These are phyloP conservation scores for Pseudogymnoascus sp. DNA, from an alignment of 2,329 filamentous ascomycete genomes.

Conservation along the genomic window DNA sequence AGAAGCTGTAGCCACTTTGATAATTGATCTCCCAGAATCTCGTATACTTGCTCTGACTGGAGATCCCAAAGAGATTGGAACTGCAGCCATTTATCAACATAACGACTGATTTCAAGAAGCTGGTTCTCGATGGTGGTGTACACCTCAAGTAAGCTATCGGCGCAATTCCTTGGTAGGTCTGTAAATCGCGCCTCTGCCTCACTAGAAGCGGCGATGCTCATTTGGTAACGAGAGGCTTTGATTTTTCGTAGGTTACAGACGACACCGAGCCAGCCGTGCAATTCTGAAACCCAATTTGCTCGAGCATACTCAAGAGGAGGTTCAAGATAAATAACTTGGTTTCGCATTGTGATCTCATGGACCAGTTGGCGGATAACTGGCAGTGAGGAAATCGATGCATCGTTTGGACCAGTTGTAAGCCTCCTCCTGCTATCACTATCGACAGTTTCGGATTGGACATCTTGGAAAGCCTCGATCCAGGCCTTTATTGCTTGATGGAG, in stretches of 20 bases:
- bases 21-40: constrained; percentile 81
- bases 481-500: constrained; percentile 74
- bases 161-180: constrained; percentile 75
- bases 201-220: constrained; percentile 63
- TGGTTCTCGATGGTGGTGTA: constrained; percentile 80
- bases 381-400: constrained; percentile 29
- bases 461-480: constrained; percentile 82
- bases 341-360: constrained; percentile 94
- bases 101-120: constrained; percentile 66
- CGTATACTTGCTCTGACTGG: constrained; percentile 90
- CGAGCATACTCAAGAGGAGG: constrained; percentile 86
- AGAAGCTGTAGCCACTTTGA: constrained; percentile 88
- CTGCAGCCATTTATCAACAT: constrained; percentile 96
- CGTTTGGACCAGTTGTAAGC: constrained; percentile 35
- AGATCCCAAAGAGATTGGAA: constrained; percentile 98
- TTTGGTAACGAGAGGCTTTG: constrained; percentile 91
- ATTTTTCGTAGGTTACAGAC: constrained; percentile 90
- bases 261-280: constrained; percentile 88
- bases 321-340: constrained; percentile 94
- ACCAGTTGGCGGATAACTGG: constrained; percentile 66
- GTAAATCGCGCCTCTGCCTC: constrained; percentile 66
- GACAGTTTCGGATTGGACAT: constrained; percentile 35
- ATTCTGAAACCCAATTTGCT: constrained; percentile 85
- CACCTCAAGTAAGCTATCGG: constrained; percentile 66
- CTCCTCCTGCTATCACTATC: constrained; percentile 43